A percentile compares a stretch with the other conserved stretches of the same genome.
These are phyloP conservation scores for Vigna reflexopilosa DNA, from an alignment of 306 rosid species.

Conservation along the genomic window DNA sequence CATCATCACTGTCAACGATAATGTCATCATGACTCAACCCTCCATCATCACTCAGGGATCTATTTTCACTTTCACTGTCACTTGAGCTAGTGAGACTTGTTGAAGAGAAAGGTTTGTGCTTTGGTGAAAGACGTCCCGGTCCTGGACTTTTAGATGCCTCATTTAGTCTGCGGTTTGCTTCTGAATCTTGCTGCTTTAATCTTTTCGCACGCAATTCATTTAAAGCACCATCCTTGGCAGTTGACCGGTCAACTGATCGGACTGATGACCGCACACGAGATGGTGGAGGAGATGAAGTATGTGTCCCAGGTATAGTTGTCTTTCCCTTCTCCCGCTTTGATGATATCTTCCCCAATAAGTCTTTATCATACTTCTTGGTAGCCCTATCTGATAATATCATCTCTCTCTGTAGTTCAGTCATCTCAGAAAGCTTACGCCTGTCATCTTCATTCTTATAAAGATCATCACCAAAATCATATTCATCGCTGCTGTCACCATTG, in stretches of 20 bases:
- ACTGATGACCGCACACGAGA: conserved; percentile 84
- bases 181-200: conserved; percentile 89
- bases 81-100: conserved; percentile 73
- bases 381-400: conserved; percentile 93
- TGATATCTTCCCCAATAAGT: conserved; percentile 72
- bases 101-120: conserved; percentile 61
- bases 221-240: conserved; percentile 86
- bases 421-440: conserved; percentile 77
- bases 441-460: conserved; percentile 91
- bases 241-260: conserved; percentile 80
- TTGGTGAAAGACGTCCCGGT: conserved; percentile 58
- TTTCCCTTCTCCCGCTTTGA: conserved; percentile 82
- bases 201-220: conserved; percentile 94
- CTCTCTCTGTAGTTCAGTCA: conserved; percentile 98
- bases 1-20: conserved; percentile 84
- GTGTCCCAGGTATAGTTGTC: conserved; percentile 54
- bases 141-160: conserved; percentile 71
- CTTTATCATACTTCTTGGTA: conserved; percentile 77
- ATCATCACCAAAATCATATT: conserved; percentile 83
- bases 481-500: conserved; percentile 72
- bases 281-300: conserved; percentile 65
- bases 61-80: conserved; percentile 85
- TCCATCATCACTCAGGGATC: conserved; percentile 80
- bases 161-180: conserved; percentile 61
- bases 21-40: conserved; percentile 75